Conservation (phyloP, 2,329 filamentous ascomycete species). For the Hypoxylon sp. region DNA sequence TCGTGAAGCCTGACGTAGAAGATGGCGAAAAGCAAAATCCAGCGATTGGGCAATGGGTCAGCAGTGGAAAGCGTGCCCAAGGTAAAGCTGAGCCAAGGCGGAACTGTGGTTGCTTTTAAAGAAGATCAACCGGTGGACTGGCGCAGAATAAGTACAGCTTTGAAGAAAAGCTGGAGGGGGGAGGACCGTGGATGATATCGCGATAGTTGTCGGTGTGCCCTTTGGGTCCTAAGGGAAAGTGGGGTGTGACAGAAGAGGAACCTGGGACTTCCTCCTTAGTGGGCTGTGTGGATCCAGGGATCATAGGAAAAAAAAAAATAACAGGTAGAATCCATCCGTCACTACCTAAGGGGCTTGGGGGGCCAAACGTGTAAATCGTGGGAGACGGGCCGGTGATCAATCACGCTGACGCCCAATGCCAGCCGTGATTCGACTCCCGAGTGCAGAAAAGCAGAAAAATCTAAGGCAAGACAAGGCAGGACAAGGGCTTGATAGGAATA, state of each 20-base stretch:
- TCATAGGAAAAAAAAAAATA: constrained; percentile 14
- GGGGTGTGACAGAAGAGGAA: constrained; percentile 34
- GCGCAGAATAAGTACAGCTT: constrained; percentile 24
- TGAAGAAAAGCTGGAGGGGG: constrained; percentile 12
- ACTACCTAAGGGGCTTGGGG: constrained; percentile 1
- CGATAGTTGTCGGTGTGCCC: constrained; percentile 42
- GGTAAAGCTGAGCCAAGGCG: constrained; percentile 7
- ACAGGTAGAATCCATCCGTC: constrained; percentile 9
- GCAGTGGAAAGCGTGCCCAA: constrained; percentile 5
- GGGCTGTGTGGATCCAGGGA: constrained; percentile 35
- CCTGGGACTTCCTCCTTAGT: constrained; percentile 23
- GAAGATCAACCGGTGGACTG: neutral
- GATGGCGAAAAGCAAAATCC: constrained; percentile 5
- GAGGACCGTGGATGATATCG: constrained; percentile 37
- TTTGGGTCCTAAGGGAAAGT: constrained; percentile 33
- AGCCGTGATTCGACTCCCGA: constrained; percentile 8
- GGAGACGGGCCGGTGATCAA: constrained; percentile 33
- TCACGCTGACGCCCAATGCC: constrained; percentile 26
- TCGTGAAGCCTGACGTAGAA: neutral
- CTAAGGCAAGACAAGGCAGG: constrained; percentile 2
- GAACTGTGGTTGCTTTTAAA: constrained; percentile 23
- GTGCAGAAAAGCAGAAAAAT: constrained; percentile 18
- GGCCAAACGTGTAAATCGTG: constrained; percentile 28
- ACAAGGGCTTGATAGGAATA: constrained; percentile 7
- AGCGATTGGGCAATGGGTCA: constrained; percentile 10